Base-by-base conservation (phyloP, 2,329 filamentous ascomycete genomes). In the Aspergillus brasiliensis region DNA sequence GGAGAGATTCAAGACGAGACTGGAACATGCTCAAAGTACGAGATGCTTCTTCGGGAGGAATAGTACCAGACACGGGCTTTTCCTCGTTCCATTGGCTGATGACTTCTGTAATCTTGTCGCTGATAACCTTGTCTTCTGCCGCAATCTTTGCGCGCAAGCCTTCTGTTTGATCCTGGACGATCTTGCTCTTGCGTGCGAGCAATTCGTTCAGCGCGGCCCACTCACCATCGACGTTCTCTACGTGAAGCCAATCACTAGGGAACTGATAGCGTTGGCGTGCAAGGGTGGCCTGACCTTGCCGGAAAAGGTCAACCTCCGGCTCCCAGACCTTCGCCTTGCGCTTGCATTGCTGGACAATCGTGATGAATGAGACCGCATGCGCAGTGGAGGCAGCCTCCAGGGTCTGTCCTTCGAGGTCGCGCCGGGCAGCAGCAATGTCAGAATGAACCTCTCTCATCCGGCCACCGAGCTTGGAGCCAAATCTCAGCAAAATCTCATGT, bases 291-390 rank as follows among this genome's bases (percentile, higher is more conserved):
- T 98, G 92, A 56, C 96, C 95, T 78, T 98, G 93, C 28, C 92
- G 88, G 81, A 99, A 99, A 51, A 92, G 90, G 70, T 97, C 93
- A 42, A 99, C 91, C 74, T 99, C 95, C 0, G 94, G 94, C 6
- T 92, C 92, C 95, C 95, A 99, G 3, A 89, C 82, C 76, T 92
- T 94, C 54, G 96, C 93, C 74, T 96, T 96, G 52, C 92, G 88
- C 81, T 96, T 96, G 80, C 92, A 97, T 71, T 91, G 91, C 78
- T 99, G 95, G 5, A 99, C 95, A 56, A 94, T 93, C 0, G 96
- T 99, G 73, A 99, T 99, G 78, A 99, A 99, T 38, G 95, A 92
- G 3, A 99, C 96, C 23, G 96, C 95, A 73, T 98, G 93, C 0
- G 94, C 94, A 4, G 95, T 99, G 1, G 95, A 98, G 4, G 91